Evolutionary conservation across 208 protist genomes (phyloP).

Genomic region (Leishmania martiniquensis): DNA sequence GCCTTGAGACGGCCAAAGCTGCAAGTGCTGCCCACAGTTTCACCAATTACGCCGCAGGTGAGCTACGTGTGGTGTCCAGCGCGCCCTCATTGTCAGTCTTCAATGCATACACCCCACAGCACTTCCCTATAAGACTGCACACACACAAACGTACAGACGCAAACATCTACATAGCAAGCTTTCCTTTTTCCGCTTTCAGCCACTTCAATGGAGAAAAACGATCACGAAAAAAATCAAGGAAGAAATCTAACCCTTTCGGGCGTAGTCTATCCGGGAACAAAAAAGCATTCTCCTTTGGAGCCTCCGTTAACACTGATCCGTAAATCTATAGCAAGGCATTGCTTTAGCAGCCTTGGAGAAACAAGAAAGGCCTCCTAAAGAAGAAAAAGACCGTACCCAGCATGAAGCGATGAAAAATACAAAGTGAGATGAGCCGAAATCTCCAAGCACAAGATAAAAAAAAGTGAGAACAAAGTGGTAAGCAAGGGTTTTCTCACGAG

Average conservation of each 20-base stretch:
- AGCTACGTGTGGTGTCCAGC: too few species aligned
- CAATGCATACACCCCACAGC: too few species aligned
- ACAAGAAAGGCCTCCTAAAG: not conserved
- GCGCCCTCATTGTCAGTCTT: too few species aligned
- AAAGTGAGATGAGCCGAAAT: not conserved
- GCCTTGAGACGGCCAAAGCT: too few species aligned
- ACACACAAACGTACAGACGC: too few species aligned
- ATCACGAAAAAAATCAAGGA: slow-evolving; percentile 1
- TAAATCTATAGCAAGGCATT: slow-evolving; percentile 22
- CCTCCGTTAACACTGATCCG: not conserved
- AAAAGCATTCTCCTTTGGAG: slow-evolving; percentile 7
- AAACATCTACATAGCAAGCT: slow-evolving; percentile 5
- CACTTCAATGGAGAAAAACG: not conserved
- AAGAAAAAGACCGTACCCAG: not conserved
- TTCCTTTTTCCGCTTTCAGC: slow-evolving; percentile 13
- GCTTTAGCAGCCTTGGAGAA: not conserved
- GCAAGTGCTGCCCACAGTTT: too few species aligned
- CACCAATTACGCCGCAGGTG: too few species aligned
- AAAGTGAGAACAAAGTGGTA: slow-evolving; percentile 9
- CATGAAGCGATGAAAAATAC: not conserved
- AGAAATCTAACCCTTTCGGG: slow-evolving; percentile 38
- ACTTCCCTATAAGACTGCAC: too few species aligned
- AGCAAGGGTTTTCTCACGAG: not conserved
- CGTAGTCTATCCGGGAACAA: slow-evolving; percentile 25
- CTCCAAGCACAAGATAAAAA: not conserved